A percentile compares a stretch with the other conserved stretches of the same genome.
phyloP scores from a whole-genome alignment of 2,329 filamentous ascomycete genomes.

The Diaporthe longicolla region DNA sequence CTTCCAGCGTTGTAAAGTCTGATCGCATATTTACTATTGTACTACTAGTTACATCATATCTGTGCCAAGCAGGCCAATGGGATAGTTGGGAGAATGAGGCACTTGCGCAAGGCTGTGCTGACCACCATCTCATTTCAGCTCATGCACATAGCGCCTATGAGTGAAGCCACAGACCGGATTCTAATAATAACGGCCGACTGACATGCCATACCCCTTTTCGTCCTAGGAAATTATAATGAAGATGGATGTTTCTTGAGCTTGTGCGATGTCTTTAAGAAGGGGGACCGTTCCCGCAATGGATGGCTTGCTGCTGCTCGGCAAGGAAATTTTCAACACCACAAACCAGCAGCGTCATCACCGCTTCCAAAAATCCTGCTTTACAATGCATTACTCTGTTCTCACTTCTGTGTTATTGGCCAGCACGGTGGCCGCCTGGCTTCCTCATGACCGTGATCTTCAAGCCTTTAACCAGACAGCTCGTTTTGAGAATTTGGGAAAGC shows the following conservation, averaged over 20 bases:
- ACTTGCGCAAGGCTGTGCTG: conserved; percentile 5
- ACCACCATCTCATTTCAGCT: conserved; percentile 13
- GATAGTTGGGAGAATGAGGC: background rate
- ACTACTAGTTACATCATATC: background rate
- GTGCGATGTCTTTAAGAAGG: background rate
- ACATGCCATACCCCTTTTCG: background rate
- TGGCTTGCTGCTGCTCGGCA: background rate
- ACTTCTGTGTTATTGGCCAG: background rate
- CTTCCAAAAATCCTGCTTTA: background rate
- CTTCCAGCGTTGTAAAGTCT: background rate
- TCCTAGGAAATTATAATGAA: background rate
- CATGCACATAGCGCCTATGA: background rate
- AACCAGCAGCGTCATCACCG: background rate
- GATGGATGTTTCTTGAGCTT: background rate
- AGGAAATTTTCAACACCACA: background rate
- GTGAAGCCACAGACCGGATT: background rate
- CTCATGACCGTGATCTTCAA: conserved; percentile 3
- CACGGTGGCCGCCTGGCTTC: background rate
- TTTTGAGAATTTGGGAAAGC: background rate
- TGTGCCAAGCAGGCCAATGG: background rate
- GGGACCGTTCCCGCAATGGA: background rate
- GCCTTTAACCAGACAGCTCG: conserved; percentile 6
- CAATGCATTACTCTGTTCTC: background rate
- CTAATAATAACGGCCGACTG: background rate
- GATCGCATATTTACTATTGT: background rate